Conservation (phyloP, 176 grass and related monocot species). For the Aegilops umbellulata region DNA sequence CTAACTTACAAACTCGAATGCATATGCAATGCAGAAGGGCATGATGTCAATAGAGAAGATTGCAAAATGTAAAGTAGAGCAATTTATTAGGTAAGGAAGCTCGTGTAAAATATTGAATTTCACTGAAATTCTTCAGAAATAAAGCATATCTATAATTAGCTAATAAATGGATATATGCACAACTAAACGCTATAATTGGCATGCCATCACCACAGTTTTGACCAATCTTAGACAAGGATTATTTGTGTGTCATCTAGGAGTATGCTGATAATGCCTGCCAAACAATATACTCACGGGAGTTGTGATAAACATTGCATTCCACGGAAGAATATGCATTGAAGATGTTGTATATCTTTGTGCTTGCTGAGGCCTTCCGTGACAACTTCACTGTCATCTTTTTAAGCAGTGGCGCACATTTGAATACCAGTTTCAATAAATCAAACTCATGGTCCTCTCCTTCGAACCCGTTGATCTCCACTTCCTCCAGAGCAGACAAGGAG, state of each 20-base stretch:
- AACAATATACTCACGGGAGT: not conserved
- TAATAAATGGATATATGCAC: not conserved
- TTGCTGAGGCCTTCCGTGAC: not conserved
- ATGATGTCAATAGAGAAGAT: not conserved
- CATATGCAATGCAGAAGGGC: not conserved
- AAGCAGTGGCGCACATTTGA: not conserved
- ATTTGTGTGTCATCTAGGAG: not conserved
- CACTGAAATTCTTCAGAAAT: not conserved
- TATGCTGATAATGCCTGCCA: not conserved
- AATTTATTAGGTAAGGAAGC: not conserved
- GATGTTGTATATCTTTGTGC: not conserved
- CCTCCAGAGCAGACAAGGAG: not conserved
- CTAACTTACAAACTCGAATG: not conserved
- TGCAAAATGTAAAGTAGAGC: not conserved
- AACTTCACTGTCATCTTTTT: not conserved
- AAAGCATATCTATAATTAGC: not conserved
- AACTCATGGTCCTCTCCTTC: not conserved
- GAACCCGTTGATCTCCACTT: not conserved
- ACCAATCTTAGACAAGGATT: not conserved
- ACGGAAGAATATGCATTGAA: not conserved
- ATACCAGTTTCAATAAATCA: not conserved
- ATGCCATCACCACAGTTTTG: not conserved
- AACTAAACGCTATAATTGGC: not conserved
- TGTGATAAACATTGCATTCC: not conserved
- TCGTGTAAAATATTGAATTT: not conserved